Conservation (phyloP, 495 filamentous ascomycete genomes). For the Hypoxylon fragiforme region DNA sequence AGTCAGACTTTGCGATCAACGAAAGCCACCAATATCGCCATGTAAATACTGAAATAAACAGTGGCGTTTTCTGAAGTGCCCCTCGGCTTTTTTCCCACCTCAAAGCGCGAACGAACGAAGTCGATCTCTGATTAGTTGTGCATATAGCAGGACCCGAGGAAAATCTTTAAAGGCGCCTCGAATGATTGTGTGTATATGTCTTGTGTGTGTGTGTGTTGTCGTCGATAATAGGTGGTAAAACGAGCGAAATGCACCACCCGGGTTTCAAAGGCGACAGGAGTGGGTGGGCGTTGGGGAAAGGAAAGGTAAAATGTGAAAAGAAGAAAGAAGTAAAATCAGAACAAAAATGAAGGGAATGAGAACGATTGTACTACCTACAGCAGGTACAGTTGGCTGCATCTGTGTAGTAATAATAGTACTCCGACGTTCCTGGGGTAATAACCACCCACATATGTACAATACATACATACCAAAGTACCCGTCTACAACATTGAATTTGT, state of each 20-base stretch:
- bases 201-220: too few relatives aligned
- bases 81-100: background rate
- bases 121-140: background rate
- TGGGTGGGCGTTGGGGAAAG: background rate
- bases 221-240: conserved; percentile 5
- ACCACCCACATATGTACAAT: too few relatives aligned
- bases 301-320: background rate
- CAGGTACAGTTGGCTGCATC: background rate
- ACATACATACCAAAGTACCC: too few relatives aligned
- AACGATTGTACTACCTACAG: background rate
- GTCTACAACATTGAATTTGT: too few relatives aligned
- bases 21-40: background rate
- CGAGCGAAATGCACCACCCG: conserved; percentile 23
- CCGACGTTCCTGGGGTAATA: too few relatives aligned
- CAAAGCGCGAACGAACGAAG: background rate
- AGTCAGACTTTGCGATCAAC: background rate
- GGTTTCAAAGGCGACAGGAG: background rate
- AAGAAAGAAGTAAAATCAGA: background rate
- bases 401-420: too few relatives aligned
- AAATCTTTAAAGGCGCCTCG: too few relatives aligned
- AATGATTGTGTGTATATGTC: too few relatives aligned
- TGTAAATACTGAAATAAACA: background rate
- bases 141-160: background rate
- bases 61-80: background rate
- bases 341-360: conserved; percentile 15